Base-by-base conservation (phyloP, 2,329 filamentous ascomycete species). In the Xylariales sp. region DNA sequence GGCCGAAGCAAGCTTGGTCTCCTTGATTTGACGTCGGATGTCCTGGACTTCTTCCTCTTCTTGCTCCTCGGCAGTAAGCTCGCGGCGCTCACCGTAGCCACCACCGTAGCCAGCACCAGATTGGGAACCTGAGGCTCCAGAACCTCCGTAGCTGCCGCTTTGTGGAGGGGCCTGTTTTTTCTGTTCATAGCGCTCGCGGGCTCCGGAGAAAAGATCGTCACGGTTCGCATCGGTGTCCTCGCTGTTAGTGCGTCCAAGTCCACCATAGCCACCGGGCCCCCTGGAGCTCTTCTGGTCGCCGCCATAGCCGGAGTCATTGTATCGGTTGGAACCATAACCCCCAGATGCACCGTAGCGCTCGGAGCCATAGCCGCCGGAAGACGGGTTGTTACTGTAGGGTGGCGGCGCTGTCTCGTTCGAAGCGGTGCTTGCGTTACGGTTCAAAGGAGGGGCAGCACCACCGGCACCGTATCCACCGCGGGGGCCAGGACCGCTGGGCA, bases 21-120 rank as follows among this genome's bases (percentile, higher is more conserved):
- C 79, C 13, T 75, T 74, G 48, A 89, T 88, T 53, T 94, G 77
- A 49, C 82, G 72, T 59, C 88, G 88, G 14, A 83, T 80, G 0
- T 79, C 78, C 42, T 81, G 71, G 11, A 90, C 76, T 43, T 93
- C 82, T 46, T 83, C 63, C 66, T 76, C 67, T 40, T 95, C 88
- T 56, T 88, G 66, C 71, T 79, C 78, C 49, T 96, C 88, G 2
- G 82, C 88, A 0, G 88, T 95, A 48, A 95, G 66, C 59, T 95
- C 79, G 33, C 87, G 78, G 42, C 85, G 75, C 40, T 83, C 81
- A 37, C 86, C 76, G 45, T 81, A 80, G 19, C 72, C 74, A 41
- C 69, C 72, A 11, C 19, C 24, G 20, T 49, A 52, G 32, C 39
- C 48, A 15, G n/a, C 29, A 12, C 27, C 45, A 16, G 49, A 32